Evolutionary conservation across 768 basidiomycete genomes (phyloP), one percentile per base, ranked within the genome.

Genomic region (Hortiboletus flavorubellus): DNA sequence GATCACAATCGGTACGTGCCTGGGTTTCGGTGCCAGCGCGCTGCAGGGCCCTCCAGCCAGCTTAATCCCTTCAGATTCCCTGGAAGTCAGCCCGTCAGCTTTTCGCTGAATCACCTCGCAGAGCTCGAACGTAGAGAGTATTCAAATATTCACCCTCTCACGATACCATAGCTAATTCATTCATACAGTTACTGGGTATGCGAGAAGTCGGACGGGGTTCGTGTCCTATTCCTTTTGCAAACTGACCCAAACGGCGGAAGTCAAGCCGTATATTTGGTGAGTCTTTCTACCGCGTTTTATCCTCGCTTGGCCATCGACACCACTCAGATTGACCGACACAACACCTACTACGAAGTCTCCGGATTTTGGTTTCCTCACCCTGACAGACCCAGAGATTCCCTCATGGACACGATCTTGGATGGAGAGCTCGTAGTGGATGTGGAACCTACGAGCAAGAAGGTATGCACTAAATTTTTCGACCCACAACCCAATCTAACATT

Each of bases 151-250:
- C 48, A 16, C 43, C 34, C 15, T 29, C 38, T 18, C 47, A 31
- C 16, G 9, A 26, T 46, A 39, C 43, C 43, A 49, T 39, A 51
- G 49, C 60, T 61, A 38, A 72, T 46, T 21, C 58, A 51, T 46
- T 46, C 45, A 33, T 29, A 45, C 67, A 98, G 95, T 68, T 99
- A 90, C 72, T 99, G 96, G 96, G 97, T 99, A 41, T 97, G 94
- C 74, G 97, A 99, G 76, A 98, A 98, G 76, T 96, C 93, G 12
- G 97, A 98, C 67, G 97, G 97, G 12, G 69, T 99, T 49, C 85
- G 97, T 35, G 91, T 98, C 39, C 77, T 99, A 30, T 82, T 98
- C 49, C 75, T 96, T 55, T 80, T 98, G 47, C 76, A 80, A 69
- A 80, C 86, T 48, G 78, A 88, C 75, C 63, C 73, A 46, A 61